Conservation (phyloP, 805 yeast species). For the Yamadazyma paraphyllophila region DNA sequence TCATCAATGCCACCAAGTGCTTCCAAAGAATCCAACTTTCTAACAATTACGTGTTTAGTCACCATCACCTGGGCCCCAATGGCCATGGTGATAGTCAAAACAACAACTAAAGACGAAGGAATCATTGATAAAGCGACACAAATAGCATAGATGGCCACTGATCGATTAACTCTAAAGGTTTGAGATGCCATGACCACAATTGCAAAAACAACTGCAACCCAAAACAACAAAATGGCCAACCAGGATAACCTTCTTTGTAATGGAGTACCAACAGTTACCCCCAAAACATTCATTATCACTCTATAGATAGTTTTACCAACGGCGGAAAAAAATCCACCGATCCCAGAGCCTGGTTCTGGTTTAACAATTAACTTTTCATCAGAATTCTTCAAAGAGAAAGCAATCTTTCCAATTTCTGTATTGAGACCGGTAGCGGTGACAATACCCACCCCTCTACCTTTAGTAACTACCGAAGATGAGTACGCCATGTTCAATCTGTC, state of each 20-base stretch:
- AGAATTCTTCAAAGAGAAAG: constrained; percentile 49
- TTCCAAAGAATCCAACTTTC: constrained; percentile 75
- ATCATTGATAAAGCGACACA: constrained; percentile 83
- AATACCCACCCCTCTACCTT: constrained; percentile 73
- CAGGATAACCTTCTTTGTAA: constrained; percentile 71
- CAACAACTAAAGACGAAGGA: constrained; percentile 78
- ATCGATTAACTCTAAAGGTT: constrained; percentile 66
- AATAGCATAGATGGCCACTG: constrained; percentile 85
- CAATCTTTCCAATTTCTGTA: constrained; percentile 77
- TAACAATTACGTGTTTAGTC: constrained; percentile 65
- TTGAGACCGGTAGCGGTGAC: constrained; percentile 65
- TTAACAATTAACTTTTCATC: constrained; percentile 42
- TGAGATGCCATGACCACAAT: constrained; percentile 86
- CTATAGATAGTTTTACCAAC: constrained; percentile 48
- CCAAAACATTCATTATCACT: constrained; percentile 65
- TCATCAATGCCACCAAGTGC: constrained; percentile 78
- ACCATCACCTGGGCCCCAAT: constrained; percentile 76
- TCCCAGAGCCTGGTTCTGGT: constrained; percentile 41
- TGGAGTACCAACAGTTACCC: constrained; percentile 79
- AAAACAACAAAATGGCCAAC: constrained; percentile 70
- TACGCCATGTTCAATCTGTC: constrained; percentile 72
- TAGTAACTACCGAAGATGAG: constrained; percentile 65
- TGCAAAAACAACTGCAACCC: constrained; percentile 80
- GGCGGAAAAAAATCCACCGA: constrained; percentile 47
- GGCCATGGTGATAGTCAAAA: constrained; percentile 83